Evolutionary conservation across 2,329 filamentous ascomycete genomes (phyloP), one percentile per base, ranked within the genome.

Genomic region (Tolypocladium album): DNA sequence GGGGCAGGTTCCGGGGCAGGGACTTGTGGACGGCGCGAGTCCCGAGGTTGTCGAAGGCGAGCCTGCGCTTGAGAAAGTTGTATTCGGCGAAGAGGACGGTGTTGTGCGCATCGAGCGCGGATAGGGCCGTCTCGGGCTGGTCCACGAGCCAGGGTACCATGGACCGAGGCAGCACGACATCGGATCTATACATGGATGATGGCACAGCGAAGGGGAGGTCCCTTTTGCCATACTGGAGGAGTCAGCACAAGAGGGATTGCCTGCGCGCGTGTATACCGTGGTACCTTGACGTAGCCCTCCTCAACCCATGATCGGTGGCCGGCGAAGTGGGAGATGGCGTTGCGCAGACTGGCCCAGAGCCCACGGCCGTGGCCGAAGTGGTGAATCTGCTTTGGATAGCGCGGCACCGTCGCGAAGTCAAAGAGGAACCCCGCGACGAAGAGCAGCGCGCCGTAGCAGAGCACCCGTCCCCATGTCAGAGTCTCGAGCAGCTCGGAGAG

Each of bases 81-180:
- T 77, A 77, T 39, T 72, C 65, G 27, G 68, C 67, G 58, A 74
- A 71, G 0, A 78, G 65, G 4, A 73, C 61, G n/a, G 71, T 68
- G 52, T 72, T 70, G 62, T 78, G 78, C 0, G 78, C 76, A 1
- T 73, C 67, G 57, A 73, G 67, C 0, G 76, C 69, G 1, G 75
- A 78, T 36, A 79, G 67, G 2, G 76, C 64, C 36, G 67, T 65
- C 59, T 80, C 78, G n/a, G 78, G 77, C 63, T 77, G 74, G 50
- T 78, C 75, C 61, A 80, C 72, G 66, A 80, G 72, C 78, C 78
- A 80, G 11, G 69, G 65, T 11, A 76, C 73, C 64, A 79, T 75
- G 0, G 71, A 73, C 4, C 68, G 70, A 2, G 78, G 78, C 4
- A 80, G 67, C 57, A 80, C 72, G 45, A 80, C 73, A 53, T 80